phyloP scores from a whole-genome alignment of 257 asterid genomes.

The Leptodermis oblonga region DNA sequence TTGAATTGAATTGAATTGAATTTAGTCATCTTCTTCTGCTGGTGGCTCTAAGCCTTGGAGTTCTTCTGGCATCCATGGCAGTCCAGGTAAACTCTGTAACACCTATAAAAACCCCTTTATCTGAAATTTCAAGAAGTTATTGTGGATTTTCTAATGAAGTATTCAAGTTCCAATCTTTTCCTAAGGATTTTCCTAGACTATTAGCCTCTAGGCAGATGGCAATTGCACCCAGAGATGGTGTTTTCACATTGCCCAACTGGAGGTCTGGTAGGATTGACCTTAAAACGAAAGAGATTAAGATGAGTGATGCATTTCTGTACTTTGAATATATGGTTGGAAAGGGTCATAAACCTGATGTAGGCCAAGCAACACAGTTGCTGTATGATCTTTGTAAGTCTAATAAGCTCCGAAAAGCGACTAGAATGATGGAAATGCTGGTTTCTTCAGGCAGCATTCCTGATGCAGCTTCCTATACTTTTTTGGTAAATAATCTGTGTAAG shows the following conservation, averaged over 20 bases:
- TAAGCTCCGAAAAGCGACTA: slow-evolving; percentile 70
- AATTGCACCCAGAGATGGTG: slow-evolving; percentile 33
- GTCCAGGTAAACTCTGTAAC: slow-evolving; percentile 52
- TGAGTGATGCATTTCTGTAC: slow-evolving; percentile 66
- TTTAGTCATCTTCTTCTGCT: not conserved
- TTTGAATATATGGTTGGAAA: slow-evolving; percentile 75
- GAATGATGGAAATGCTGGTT: slow-evolving; percentile 79
- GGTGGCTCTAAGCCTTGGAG: no score
- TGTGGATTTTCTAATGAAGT: slow-evolving; percentile 32
- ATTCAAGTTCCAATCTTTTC: slow-evolving; percentile 41
- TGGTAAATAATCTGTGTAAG: slow-evolving; percentile 66
- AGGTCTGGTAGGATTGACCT: slow-evolving; percentile 59
- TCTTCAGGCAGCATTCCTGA: slow-evolving; percentile 64
- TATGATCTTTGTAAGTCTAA: slow-evolving; percentile 77
- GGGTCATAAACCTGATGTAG: slow-evolving; percentile 66
- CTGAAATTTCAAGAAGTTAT: slow-evolving; percentile 35
- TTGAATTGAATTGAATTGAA: no score
- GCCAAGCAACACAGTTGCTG: slow-evolving; percentile 59
- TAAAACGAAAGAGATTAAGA: slow-evolving; percentile 47
- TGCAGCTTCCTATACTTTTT: slow-evolving; percentile 61
- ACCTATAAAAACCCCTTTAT: slow-evolving; percentile 45
- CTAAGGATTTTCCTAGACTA: slow-evolving; percentile 35
- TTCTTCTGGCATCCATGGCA: slow-evolving; percentile 36
- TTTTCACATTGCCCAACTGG: slow-evolving; percentile 77
- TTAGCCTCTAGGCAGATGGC: slow-evolving; percentile 42